Conservation (phyloP, 768 basidiomycete genomes). For the Zangia roseola region DNA sequence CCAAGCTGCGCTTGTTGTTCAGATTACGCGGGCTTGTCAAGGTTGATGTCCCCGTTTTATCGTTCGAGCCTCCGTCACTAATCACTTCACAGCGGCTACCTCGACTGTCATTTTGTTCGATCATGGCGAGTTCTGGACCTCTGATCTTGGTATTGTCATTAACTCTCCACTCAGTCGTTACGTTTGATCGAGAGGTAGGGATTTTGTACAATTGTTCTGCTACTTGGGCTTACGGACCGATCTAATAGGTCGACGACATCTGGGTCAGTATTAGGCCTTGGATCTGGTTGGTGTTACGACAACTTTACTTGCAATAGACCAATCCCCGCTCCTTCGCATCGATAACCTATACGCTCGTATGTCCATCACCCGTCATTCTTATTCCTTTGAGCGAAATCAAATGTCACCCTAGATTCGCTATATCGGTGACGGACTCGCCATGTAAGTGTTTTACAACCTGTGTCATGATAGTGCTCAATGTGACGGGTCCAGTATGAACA, state of each 20-base stretch:
- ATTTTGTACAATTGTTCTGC: not conserved
- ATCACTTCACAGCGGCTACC: conserved; percentile 3
- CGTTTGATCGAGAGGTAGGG: conserved; percentile 15
- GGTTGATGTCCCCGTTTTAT: not conserved
- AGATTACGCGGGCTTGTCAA: conserved; percentile 8
- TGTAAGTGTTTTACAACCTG: conserved; percentile 7
- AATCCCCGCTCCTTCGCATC: conserved; percentile 9
- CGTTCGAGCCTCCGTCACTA: not conserved
- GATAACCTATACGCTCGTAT: conserved; percentile 18
- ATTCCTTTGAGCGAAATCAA: not conserved
- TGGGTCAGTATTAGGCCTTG: conserved; percentile 12
- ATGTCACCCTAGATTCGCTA: conserved; percentile 21
- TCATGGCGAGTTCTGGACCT: conserved; percentile 8
- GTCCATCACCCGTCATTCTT: not conserved
- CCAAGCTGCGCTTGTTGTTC: not conserved
- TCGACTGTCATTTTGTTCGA: conserved; percentile 17
- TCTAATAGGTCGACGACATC: conserved; percentile 16
- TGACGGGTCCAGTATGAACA: conserved; percentile 5
- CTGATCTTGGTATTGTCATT: not conserved
- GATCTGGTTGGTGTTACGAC: not conserved
- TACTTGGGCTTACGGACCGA: not conserved
- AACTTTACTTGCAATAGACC: conserved; percentile 3
- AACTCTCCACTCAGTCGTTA: conserved; percentile 8
- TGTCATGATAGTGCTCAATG: not conserved
- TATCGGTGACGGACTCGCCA: conserved; percentile 17